These are phyloP conservation scores for Gossypium arboreum DNA, from an alignment of 345 rosid species.

Conservation along the genomic window DNA sequence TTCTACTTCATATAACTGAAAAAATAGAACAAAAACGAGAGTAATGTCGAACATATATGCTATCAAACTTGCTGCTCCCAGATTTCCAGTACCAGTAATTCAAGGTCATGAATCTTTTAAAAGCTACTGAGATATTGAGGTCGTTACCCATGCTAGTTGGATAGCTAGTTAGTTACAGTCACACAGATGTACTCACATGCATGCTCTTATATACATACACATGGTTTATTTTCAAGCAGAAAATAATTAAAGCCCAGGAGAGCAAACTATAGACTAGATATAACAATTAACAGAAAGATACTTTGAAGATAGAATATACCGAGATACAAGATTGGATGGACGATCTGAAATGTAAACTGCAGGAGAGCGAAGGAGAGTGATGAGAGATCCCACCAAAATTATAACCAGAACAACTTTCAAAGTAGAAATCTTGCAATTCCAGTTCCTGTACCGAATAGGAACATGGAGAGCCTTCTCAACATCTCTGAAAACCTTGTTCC, in stretches of 20 bases:
- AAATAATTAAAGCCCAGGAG: neutral
- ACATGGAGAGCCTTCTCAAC: slow-evolving; percentile 60
- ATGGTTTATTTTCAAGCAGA: neutral
- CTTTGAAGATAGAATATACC: neutral
- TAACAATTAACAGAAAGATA: neutral
- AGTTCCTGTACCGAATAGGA: slow-evolving; percentile 55
- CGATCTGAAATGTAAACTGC: slow-evolving; percentile 51
- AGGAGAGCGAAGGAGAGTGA: slow-evolving; percentile 67
- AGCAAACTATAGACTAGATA: neutral
- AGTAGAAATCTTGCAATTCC: slow-evolving; percentile 47
- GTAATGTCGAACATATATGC: neutral
- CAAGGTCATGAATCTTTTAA: neutral
- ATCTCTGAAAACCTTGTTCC: slow-evolving; percentile 49
- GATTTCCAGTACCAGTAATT: neutral
- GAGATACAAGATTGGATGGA: slow-evolving; percentile 29
- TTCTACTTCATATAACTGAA: neutral
- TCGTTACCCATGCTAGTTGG: neutral
- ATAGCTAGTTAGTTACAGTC: neutral
- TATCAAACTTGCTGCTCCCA: neutral
- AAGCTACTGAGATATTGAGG: neutral
- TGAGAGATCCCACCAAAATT: slow-evolving; percentile 49
- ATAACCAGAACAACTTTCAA: slow-evolving; percentile 49
- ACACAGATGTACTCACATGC: neutral
- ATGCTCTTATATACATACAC: neutral
- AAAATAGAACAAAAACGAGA: neutral